Base-by-base conservation (phyloP, 2,329 filamentous ascomycete species). In the Calonectria naviculata region DNA sequence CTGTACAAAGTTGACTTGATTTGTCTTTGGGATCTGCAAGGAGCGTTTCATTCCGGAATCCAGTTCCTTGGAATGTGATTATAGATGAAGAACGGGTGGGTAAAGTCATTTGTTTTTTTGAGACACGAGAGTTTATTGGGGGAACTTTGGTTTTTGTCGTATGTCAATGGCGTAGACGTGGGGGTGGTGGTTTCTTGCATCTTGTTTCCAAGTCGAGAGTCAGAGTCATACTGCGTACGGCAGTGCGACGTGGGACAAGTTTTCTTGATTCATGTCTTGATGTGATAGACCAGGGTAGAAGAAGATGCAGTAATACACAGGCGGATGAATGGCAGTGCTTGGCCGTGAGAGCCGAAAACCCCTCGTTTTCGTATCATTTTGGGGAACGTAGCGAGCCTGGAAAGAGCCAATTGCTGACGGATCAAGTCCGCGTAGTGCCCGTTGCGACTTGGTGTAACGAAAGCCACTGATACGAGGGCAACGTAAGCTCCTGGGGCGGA, bases 401-500 rank as follows among this genome's bases (percentile, higher is more conserved):
- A 38, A n/a, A 70, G 62, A 46, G 9, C 34, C 67, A 65, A 65
- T 70, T 62, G 44, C 67, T 24, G 34, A 28, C 56, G 38, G 42
- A 46, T 67, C 26, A 8, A 44, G 61, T 65, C 61, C 64, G 64
- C 58, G 68, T 67, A 65, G 64, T 15, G 52, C 29, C 21, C 42
- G 5, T 31, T 36, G 63, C 49, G 41, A 68, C 49, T 65, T 63
- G 38, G 34, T 28, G 68, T 47, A 36, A 42, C 42, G 56, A 34
- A 41, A 52, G 49, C 67, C 38, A 60, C 42, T 38, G 65, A 31
- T 34, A 63, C 29, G 38, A 60, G 44, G 63, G 63, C 67, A 67
- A 73, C 63, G 71, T 71, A 54, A 73, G 71, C 75, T 54, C 42
- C 29, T 47, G 64, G 44, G 75, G 72, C 74, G 77, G 71, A 76